Evolutionary conservation across 1,284 basidiomycete species (phyloP), one percentile per base, ranked within the genome.

Genomic region (Earliella scabrosa): DNA sequence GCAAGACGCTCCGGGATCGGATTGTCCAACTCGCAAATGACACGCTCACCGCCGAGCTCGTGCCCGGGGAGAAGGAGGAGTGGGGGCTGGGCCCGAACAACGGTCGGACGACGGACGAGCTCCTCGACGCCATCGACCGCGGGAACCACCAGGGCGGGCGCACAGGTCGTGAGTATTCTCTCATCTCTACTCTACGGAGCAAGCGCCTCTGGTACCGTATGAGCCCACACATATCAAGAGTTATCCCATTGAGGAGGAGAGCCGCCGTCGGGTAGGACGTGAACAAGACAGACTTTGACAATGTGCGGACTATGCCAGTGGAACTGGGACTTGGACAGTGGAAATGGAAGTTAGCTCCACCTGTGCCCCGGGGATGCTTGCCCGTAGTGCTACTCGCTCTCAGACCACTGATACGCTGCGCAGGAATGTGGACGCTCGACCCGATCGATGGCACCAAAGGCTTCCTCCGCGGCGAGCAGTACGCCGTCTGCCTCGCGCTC

Each of bases 401-500:
- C 18, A 16, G 44, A 27, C 13, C 7, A 13, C 29, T 31, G 29
- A 31, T 13, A 31, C 29, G 34, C 35, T 31, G 23, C 34, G 4
- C 52, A 91, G 88, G 92, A 14, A 89, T 92, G 80, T 93, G 94
- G 94, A 92, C 92, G 0, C 85, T 96, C 44, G 94, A 97, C 71
- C 93, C 93, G 24, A 95, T 96, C 63, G 93, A 96, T 68, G 93
- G 94, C 9, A 95, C 93, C 20, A 96, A 96, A 71, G 95, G 97
- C 2, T 99, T 99, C 80, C 82, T 99, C 40, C 87, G 97, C 21
- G 95, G 95, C 11, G 96, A 93, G 53, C 97, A 99, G 73, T 99
- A 97, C 69, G 97, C 97, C 5, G 94, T 99, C 26, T 99, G 97
- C 74, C 80, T 99, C 27, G 92, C 95, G 0, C 82, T 99, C 57